Evolutionary conservation across 2,329 filamentous ascomycete species (phyloP).

Genomic region (Trichophyton simii): DNA sequence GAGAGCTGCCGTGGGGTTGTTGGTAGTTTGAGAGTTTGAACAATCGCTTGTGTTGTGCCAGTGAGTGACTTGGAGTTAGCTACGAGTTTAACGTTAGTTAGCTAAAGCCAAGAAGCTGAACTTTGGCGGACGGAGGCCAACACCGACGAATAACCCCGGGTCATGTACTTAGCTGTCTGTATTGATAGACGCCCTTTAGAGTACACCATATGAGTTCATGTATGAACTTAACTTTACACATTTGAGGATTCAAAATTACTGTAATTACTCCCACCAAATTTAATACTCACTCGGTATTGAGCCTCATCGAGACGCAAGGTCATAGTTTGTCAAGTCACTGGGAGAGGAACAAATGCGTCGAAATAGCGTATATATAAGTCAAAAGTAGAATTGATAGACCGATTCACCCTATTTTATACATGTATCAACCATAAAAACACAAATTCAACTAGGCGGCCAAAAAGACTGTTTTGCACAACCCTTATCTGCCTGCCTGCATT

Average conservation of each 20-base stretch:
- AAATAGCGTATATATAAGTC: neutral
- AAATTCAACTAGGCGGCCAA: neutral
- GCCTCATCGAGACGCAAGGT: no score
- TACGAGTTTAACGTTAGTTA: neutral
- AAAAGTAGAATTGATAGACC: neutral
- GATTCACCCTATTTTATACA: neutral
- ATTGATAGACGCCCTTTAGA: neutral
- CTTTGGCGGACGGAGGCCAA: neutral
- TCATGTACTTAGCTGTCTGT: no score
- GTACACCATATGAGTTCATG: no score
- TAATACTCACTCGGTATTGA: neutral
- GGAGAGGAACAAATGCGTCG: neutral
- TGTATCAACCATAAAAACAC: neutral
- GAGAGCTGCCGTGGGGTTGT: neutral
- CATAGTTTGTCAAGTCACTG: neutral
- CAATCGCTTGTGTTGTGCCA: neutral
- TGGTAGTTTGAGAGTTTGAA: neutral
- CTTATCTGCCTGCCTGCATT: neutral
- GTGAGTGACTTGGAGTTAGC: neutral
- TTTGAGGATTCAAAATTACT: neutral
- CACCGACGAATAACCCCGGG: neutral
- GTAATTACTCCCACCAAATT: no score
- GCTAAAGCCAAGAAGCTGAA: neutral
- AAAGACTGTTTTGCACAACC: neutral
- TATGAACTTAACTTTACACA: no score